These are phyloP conservation scores for Trypanosoma lewisi DNA, from an alignment of 208 protist genomes.

Conservation along the genomic window DNA sequence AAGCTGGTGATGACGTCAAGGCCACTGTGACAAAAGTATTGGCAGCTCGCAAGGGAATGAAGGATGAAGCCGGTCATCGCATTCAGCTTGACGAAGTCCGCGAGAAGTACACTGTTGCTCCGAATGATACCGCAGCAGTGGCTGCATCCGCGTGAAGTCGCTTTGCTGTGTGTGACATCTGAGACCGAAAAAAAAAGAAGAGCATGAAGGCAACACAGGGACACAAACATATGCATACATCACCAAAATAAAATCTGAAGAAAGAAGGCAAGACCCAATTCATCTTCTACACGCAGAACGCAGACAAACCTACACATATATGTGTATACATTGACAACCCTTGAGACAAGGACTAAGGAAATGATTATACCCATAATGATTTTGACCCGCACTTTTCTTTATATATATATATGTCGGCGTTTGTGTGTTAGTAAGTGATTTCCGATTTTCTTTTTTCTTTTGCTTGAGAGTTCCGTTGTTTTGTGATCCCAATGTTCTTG, in stretches of 20 bases:
- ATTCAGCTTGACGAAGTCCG: conserved; percentile 66
- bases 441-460: too few relatives aligned
- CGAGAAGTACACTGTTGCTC: conserved; percentile 38
- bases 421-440: too few relatives aligned
- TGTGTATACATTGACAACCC: neutral
- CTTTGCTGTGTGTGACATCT: neutral
- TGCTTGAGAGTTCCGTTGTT: neutral
- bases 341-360: too few relatives aligned
- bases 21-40: conserved; percentile 36
- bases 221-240: neutral
- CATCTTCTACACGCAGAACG: too few relatives aligned
- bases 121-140: neutral
- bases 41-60: conserved; percentile 17
- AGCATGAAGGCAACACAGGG: neutral
- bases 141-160: neutral
- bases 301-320: neutral
- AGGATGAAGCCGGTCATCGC: conserved; percentile 9
- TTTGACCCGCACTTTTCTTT: too few relatives aligned
- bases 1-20: conserved; percentile 40
- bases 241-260: neutral
- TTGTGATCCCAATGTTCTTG: neutral
- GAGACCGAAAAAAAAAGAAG: neutral
- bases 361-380: too few relatives aligned
- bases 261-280: neutral
- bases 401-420: too few relatives aligned